These are phyloP conservation scores for Petrea volubilis DNA, from an alignment of 257 asterid genomes.

Conservation along the genomic window DNA sequence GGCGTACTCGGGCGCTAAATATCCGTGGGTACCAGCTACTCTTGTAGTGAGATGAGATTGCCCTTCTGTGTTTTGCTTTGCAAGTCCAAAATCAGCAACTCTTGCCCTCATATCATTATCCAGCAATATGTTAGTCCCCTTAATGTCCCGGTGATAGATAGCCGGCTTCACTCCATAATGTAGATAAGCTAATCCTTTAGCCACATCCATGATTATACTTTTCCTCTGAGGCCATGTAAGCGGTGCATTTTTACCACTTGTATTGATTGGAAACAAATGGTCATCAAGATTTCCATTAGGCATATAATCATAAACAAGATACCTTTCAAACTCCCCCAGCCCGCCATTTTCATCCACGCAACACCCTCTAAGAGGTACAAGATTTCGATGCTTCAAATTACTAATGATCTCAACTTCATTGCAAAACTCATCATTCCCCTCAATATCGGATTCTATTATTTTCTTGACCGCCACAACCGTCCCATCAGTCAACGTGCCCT, in stretches of 20 bases:
- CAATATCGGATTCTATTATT: constrained; percentile 71
- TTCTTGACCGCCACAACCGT: constrained; percentile 75
- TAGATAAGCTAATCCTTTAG: constrained; percentile 68
- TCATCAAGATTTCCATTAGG: constrained; percentile 87
- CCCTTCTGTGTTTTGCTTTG: constrained; percentile 71
- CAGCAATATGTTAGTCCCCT: constrained; percentile 80
- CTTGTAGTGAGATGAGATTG: constrained; percentile 87
- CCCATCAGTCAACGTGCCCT: constrained; percentile 70
- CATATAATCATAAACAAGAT: constrained; percentile 88
- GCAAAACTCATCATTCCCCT: constrained; percentile 75
- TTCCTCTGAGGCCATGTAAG: constrained; percentile 86
- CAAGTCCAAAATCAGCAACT: constrained; percentile 92
- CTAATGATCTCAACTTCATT: constrained; percentile 96
- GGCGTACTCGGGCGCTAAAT: constrained; percentile 91
- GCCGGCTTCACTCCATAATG: constrained; percentile 89
- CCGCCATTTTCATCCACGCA: constrained; percentile 64
- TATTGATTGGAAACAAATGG: constrained; percentile 47
- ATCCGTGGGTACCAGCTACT: constrained; percentile 95
- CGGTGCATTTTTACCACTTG: constrained; percentile 25
- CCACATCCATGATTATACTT: constrained; percentile 81
- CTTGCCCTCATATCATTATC: constrained; percentile 85
- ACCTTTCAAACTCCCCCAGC: constrained; percentile 50
- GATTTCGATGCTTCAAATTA: constrained; percentile 84
- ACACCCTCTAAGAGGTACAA: constrained; percentile 85
- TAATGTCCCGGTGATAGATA: constrained; percentile 80